A percentile compares a stretch with the other conserved stretches of the same genome.
These are phyloP conservation scores for Cercospora sp. DNA, from an alignment of 2,329 filamentous ascomycete species.

Conservation along the genomic window DNA sequence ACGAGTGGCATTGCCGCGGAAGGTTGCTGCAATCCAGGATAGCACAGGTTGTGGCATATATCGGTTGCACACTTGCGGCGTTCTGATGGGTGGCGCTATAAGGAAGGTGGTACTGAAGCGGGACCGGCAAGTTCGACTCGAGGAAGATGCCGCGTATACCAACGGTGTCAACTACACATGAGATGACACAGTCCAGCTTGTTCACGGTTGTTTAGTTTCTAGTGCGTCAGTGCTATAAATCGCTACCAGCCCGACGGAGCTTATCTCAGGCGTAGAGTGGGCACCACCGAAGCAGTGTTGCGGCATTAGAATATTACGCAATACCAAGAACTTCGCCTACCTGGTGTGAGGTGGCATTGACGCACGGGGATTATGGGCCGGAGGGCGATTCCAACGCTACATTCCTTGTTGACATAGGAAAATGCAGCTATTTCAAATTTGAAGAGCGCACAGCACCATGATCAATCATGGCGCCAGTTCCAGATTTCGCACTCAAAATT, in stretches of 20 bases:
- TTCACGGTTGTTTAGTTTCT: too few species aligned
- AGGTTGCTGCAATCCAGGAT: not conserved
- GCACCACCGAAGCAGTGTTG: not conserved
- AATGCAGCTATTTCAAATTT: not conserved
- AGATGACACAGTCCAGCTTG: too few species aligned
- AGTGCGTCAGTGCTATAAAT: not conserved
- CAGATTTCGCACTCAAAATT: conserved; percentile 65
- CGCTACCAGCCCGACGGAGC: not conserved
- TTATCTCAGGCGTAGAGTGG: not conserved
- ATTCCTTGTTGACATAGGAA: not conserved
- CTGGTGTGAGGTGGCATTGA: not conserved
- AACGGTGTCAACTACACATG: too few species aligned
- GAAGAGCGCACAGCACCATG: not conserved
- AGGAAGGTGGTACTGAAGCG: not conserved
- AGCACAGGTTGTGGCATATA: not conserved
- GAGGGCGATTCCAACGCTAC: not conserved
- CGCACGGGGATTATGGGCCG: not conserved
- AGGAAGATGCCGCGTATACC: too few species aligned
- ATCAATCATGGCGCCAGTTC: conserved; percentile 28
- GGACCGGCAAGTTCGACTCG: not conserved
- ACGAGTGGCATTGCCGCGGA: not conserved
- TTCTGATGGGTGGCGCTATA: not conserved
- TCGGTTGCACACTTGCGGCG: not conserved
- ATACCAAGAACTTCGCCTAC: not conserved
- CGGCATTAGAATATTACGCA: not conserved